phyloP scores from a whole-genome alignment of 2,329 filamentous ascomycete genomes.

The Escovopsis weberi region DNA sequence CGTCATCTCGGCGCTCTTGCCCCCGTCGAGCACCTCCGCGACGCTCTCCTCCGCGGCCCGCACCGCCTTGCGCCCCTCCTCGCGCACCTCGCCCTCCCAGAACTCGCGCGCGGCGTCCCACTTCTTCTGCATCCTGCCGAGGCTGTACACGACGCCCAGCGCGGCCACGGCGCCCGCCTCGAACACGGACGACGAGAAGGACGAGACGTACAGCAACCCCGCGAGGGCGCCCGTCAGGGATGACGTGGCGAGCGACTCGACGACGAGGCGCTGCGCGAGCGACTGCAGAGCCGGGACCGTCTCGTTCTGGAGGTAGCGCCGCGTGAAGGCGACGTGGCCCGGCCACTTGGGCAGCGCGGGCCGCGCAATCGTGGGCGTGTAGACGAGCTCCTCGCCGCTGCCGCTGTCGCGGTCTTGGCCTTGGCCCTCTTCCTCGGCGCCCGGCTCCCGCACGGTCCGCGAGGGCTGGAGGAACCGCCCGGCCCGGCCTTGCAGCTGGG shows the following conservation, averaged over 20 bases:
- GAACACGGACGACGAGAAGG: slow-evolving; percentile 37
- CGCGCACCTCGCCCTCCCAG: slow-evolving; percentile 53
- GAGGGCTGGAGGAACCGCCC: slow-evolving; percentile 22
- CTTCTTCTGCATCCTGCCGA: slow-evolving; percentile 43
- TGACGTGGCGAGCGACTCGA: slow-evolving; percentile 62
- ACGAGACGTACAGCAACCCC: slow-evolving; percentile 41
- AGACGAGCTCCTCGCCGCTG: slow-evolving; percentile 10
- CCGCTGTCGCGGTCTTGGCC: slow-evolving; percentile 2
- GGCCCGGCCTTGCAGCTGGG: slow-evolving; percentile 26
- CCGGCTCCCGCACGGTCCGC: slow-evolving; percentile 6
- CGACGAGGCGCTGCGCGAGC: slow-evolving; percentile 56
- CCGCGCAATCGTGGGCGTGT: slow-evolving; percentile 10
- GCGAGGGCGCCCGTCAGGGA: slow-evolving; percentile 43
- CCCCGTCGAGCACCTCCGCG: slow-evolving; percentile 27
- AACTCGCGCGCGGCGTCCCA: slow-evolving; percentile 46
- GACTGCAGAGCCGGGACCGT: slow-evolving; percentile 59
- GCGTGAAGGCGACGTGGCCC: slow-evolving; percentile 55
- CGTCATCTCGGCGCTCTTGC: slow-evolving; percentile 10
- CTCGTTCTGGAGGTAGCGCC: slow-evolving; percentile 49
- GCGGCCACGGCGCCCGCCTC: slow-evolving; percentile 49
- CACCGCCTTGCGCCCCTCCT: slow-evolving; percentile 50
- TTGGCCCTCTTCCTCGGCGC: neutral
- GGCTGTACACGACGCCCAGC: slow-evolving; percentile 43
- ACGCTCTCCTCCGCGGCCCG: slow-evolving; percentile 40
- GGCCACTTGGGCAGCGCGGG: slow-evolving; percentile 45